Base-by-base conservation (phyloP, 306 rosid genomes). In the Vigna unguiculata region DNA sequence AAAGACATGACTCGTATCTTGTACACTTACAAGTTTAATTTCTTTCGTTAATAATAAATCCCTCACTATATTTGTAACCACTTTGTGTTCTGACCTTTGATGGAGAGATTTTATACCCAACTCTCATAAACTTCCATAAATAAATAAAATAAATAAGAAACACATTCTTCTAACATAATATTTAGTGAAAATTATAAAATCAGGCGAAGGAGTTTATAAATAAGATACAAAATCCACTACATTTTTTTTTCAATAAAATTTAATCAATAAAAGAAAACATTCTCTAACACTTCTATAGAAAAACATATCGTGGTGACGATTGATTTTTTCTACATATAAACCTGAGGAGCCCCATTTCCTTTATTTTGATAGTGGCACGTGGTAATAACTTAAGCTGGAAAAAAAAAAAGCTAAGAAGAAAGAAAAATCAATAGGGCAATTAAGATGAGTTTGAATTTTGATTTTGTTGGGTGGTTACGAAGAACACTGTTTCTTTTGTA, bases 361-460 rank as follows among this genome's bases (percentile, higher is more conserved):
- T 59, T 25, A n/a, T 47, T 25, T 45, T 45, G 69, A 25, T 16
- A 32, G 52, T 49, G 38, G 16, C 45, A 51, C 6, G 10, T 7
- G 21, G 17, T 25, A 40, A 76, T 47, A 30, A 60, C 36, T n/a
- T 19, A 17, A 59, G 30, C 15, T 14, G 11, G 34, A 70, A 70
- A 70, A 70, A 30, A 34, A 0, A 4, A 21, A 12, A 40, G 13
- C 53, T n/a, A 25, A 25, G 20, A 43, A 25, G 19, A 43, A 34
- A 32, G 11, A 51, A 21, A 11, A 28, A 6, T 17, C 2, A 41
- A 30, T 30, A 43, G 49, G 40, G 69, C 67, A 70, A 88, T 79
- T 83, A 47, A 70, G 32, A 10, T 62, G 28, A 79, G 76, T 62
- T 58, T 80, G 85, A 82, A 74, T 79, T 58, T 78, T 69, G 78